Conservation (phyloP, 2,329 filamentous ascomycete species). For the Dichotomopilus funicola region DNA sequence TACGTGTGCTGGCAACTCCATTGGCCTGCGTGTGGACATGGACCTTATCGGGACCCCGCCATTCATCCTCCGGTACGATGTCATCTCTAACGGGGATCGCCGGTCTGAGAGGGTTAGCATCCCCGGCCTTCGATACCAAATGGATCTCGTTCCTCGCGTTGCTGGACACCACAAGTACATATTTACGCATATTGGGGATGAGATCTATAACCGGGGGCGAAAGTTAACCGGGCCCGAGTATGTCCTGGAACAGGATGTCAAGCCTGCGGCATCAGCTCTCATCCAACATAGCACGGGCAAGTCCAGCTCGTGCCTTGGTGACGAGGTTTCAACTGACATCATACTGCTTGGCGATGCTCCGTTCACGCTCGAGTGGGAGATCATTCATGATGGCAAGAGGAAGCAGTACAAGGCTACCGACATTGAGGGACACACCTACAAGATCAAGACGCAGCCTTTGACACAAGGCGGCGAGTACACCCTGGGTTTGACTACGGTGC, state of each 20-base stretch:
- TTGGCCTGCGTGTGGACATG: slow-evolving; percentile 81
- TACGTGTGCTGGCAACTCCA: slow-evolving; percentile 89
- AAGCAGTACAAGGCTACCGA: slow-evolving; percentile 58
- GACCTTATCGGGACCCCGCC: slow-evolving; percentile 90
- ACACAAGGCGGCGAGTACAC: slow-evolving; percentile 84
- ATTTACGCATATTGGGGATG: slow-evolving; percentile 75
- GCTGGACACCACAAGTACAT: slow-evolving; percentile 83
- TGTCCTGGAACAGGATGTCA: slow-evolving; percentile 79
- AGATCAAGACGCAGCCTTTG: slow-evolving; percentile 69
- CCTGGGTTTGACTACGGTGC: slow-evolving; percentile 75
- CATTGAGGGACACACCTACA: slow-evolving; percentile 57
- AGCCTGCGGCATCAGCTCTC: slow-evolving; percentile 80
- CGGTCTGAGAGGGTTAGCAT: slow-evolving; percentile 52
- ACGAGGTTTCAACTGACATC: slow-evolving; percentile 69
- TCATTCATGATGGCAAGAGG: slow-evolving; percentile 82
- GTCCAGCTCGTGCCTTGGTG: slow-evolving; percentile 73
- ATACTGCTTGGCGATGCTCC: slow-evolving; percentile 74
- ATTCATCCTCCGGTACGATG: slow-evolving; percentile 74
- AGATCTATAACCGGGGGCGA: slow-evolving; percentile 70
- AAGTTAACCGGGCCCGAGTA: slow-evolving; percentile 55
- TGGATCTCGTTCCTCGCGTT: slow-evolving; percentile 73
- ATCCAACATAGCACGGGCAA: slow-evolving; percentile 49
- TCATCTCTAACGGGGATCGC: slow-evolving; percentile 55
- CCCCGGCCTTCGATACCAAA: slow-evolving; percentile 69
- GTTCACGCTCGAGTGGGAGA: slow-evolving; percentile 85